Base-by-base conservation (phyloP, 768 basidiomycete species). In the Psilocybe cyanescens region DNA sequence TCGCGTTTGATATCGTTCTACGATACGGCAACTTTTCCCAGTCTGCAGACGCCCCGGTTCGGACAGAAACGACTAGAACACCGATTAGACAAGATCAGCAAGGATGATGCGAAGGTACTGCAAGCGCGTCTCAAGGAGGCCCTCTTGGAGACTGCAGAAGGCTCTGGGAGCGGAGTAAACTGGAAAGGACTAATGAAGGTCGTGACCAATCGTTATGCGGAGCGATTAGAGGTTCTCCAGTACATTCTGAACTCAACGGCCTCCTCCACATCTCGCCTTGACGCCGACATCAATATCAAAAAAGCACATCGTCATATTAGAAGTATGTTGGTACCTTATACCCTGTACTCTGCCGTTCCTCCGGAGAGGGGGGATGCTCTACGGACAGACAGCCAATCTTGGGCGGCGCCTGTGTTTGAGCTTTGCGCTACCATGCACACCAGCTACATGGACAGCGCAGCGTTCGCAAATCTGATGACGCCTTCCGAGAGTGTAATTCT, bases 1-100 rank as follows among this genome's bases (percentile, higher is more conserved):
- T 68, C 78, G 2, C 72, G 76, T 8, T 60, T 79, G 17, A 63
- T 83, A 19, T 79, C 81, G 0, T 78, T 83, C 57, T 83, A 81
- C 63, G 81, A 84, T 60, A 72, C 72, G 5, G 55, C 52, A 0
- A 68, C 78, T 8, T 77, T 76, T 39, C 75, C 77, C 0, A 78
- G 75, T 54, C 72, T 83, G 9, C 70, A 77, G 37, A 60, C 52
- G 0, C 57, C 65, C 4, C 72, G 81, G 0, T 54, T 65, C 1
- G 72, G 68, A 3, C 67, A 75, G 53, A 68, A 73, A 33, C 67
- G 80, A 14, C 71, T 75, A 62, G 62, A 74, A 11, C 77, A 82
- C 55, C 74, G 77, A 6, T 44, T 79, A n/a, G 65, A 67, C 19
- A 68, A 68, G 5, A 76, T 81, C 60, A 70, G 63, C 12, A 11